phyloP scores from a whole-genome alignment of 768 basidiomycete species.

The Pleurotus eryngii region DNA sequence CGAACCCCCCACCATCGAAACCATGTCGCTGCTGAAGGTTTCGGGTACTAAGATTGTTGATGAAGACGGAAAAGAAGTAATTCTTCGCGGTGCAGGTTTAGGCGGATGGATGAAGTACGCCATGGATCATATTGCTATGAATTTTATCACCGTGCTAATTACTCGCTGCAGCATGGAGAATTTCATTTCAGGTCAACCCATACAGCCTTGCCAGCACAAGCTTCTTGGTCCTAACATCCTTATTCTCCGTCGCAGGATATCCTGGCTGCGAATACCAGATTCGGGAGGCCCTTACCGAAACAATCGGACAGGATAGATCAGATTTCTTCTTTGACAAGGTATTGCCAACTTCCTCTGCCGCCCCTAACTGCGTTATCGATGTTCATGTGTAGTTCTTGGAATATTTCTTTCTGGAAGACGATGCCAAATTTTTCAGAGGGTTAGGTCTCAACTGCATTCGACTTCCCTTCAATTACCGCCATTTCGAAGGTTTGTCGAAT shows the following conservation, averaged over 20 bases:
- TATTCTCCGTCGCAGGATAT: not conserved
- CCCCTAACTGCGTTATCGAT: not conserved
- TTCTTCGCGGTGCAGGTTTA: slow-evolving; percentile 68
- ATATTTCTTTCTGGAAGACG: slow-evolving; percentile 76
- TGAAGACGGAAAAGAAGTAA: slow-evolving; percentile 49
- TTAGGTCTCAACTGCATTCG: slow-evolving; percentile 81
- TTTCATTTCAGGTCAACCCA: slow-evolving; percentile 59
- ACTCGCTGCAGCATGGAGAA: slow-evolving; percentile 60
- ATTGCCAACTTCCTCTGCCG: slow-evolving; percentile 3
- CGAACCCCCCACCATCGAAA: not conserved
- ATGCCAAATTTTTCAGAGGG: slow-evolving; percentile 74
- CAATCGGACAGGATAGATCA: slow-evolving; percentile 64
- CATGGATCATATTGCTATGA: slow-evolving; percentile 20
- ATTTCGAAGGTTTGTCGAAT: slow-evolving; percentile 47
- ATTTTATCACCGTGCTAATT: not conserved
- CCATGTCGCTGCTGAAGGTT: slow-evolving; percentile 54
- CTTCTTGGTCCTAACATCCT: too few relatives aligned
- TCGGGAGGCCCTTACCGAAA: slow-evolving; percentile 64
- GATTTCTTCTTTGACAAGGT: slow-evolving; percentile 87
- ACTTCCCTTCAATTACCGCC: slow-evolving; percentile 69
- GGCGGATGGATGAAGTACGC: slow-evolving; percentile 80
- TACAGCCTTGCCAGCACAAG: not conserved
- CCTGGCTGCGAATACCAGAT: slow-evolving; percentile 83
- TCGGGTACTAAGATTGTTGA: slow-evolving; percentile 60
- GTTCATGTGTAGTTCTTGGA: slow-evolving; percentile 59